Evolutionary conservation across 768 basidiomycete genomes (phyloP), one percentile per base, ranked within the genome.

Genomic region (Hericium rajendrae): DNA sequence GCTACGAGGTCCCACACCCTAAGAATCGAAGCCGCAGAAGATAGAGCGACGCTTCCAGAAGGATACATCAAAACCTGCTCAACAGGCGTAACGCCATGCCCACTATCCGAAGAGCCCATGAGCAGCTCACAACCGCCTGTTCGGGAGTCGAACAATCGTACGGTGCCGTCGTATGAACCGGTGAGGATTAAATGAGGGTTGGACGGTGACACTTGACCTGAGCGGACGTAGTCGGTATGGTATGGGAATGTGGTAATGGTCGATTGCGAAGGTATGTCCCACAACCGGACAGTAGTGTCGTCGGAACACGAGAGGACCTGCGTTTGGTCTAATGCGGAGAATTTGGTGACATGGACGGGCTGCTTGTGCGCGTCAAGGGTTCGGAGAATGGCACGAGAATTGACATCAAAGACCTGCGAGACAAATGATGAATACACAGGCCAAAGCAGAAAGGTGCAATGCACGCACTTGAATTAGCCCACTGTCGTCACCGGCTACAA

Each of bases 161-260:
- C 83, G 4, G 94, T 94, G 2, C 86, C 82, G 69, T 99, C 97
- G 70, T 99, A 99, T 0, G 93, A 94, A 24, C 94, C 95, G 2
- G 94, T 93, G 56, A 99, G 77, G 57, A 98, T 67, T 55, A 97
- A 76, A 67, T 88, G 79, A 5, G 93, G 91, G 64, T 91, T 88
- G 20, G 85, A 80, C 11, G 86, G 77, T 22, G 91, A 88, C 51
- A 97, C 84, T 67, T 91, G 82, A 4, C 93, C 97, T 2, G 94
- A 83, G 46, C 95, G 93, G 62, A 99, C 92, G 68, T 99, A 99
- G 75, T 99, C 97, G 46, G 89, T 83, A 68, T 99, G 97, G 53
- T 84, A 81, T 24, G 78, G 74, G 66, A 99, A 93, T 18, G 91
- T 93, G 12, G 78, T 76, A 58, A 92, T 73, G 48, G 85, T 77